Conservation (phyloP, 345 rosid genomes). For the Schrenkiella parvula region DNA sequence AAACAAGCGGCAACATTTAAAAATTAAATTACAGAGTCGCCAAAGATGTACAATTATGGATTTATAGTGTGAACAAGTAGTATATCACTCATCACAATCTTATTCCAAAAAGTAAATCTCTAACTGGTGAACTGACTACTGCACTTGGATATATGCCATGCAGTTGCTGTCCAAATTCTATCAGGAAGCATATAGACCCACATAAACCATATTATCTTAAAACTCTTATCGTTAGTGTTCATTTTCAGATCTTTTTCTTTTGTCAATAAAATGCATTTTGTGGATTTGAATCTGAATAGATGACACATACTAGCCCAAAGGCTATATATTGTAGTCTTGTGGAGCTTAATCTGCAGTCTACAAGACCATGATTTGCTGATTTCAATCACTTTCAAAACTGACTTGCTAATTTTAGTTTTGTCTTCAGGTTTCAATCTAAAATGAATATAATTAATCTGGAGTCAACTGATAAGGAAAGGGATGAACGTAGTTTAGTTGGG, state of each 20-base stretch:
- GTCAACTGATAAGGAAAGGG: conserved; percentile 6
- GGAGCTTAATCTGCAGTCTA: no score
- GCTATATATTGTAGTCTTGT: neutral
- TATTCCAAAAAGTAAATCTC: neutral
- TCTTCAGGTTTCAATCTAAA: neutral
- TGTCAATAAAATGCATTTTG: no score
- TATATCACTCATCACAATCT: no score
- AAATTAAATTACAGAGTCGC: no score
- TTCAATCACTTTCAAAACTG: neutral
- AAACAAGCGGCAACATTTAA: no score
- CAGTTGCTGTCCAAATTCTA: neutral
- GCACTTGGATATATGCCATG: neutral
- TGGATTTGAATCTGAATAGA: no score
- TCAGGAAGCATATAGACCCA: neutral
- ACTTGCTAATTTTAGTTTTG: neutral
- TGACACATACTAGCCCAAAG: neutral
- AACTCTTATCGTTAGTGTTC: no score
- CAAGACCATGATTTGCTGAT: no score
- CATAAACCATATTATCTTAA: no score
- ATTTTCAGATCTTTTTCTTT: no score
- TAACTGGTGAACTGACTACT: neutral
- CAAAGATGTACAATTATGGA: no score
- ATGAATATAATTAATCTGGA: neutral
- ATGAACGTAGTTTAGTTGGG: conserved; percentile 11
- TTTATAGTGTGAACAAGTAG: no score